Evolutionary conservation across 2,329 filamentous ascomycete genomes (phyloP), one percentile per base, ranked within the genome.

Genomic region (Cladosporium sp.): DNA sequence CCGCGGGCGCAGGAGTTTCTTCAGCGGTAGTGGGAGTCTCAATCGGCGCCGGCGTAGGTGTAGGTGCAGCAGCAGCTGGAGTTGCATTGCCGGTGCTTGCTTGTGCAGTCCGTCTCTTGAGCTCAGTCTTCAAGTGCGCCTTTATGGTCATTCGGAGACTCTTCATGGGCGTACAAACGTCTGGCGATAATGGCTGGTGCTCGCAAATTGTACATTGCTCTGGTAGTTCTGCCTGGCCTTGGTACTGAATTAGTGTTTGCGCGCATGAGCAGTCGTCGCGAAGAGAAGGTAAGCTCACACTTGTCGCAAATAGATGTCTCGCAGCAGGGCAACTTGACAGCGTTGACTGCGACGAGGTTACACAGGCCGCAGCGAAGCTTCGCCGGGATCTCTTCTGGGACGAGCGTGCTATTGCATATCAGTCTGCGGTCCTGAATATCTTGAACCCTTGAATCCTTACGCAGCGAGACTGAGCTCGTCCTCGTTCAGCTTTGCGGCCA

Each of bases 341-440:
- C 88, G 67, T 96, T 94, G 57, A 95, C 76, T 25, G 90, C 91
- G 52, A 97, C 78, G 68, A 88, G 90, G 72, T 86, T 93, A 72
- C 93, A 98, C 60, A 89, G 88, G 46, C 89, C 89, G 75, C 93
- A 98, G 70, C 91, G 86, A 56, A 98, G 79, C 76, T 95, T 96
- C 63, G 91, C 89, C n/a, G 93, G 93, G 51, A 96, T 90, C 55
- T 93, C 88, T 61, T 92, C 45, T 6, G 45, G 45, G 18, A 33
- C 25, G 16, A 48, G 45, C 33, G 45, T 40, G 27, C 45, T 48
- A 25, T 15, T 25, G 16, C 11, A 2, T 35, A 27, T 48, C 9
- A 40, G 45, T 18, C 7, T 29, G 43, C 13, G 32, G 32, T 5
- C 32, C 6, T 5, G 32, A 27, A 32, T n/a, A 32, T 12, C 13